A percentile compares a stretch with the other conserved stretches of the same genome.
Conservation (phyloP, 768 basidiomycete genomes). For the Trametes meyenii region DNA sequence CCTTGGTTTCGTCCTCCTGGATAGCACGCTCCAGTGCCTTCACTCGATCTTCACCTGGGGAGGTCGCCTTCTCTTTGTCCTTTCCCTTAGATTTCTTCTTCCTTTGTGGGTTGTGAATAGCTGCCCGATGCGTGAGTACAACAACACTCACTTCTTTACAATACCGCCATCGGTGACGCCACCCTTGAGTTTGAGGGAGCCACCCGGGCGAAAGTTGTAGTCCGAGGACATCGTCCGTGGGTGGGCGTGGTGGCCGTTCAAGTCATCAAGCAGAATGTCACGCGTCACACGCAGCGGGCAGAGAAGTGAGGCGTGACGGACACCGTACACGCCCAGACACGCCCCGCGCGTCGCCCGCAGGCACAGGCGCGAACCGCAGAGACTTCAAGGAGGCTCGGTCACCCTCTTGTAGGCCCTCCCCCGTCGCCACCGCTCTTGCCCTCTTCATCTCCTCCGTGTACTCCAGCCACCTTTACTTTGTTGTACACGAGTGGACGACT, state of each 20-base stretch:
- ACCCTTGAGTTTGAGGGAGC: conserved; percentile 90
- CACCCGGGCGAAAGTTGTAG: conserved; percentile 84
- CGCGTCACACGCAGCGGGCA: conserved; percentile 23
- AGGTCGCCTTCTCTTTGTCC: conserved; percentile 44
- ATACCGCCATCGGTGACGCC: conserved; percentile 76
- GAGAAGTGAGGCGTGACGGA: conserved; percentile 23
- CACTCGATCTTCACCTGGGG: conserved; percentile 50
- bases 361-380: not conserved
- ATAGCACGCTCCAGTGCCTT: conserved; percentile 50
- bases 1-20: conserved; percentile 40
- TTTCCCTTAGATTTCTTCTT: conserved; percentile 82
- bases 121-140: conserved; percentile 11
- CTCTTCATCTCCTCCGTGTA: not conserved
- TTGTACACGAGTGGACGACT: conserved; percentile 12
- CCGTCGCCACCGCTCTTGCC: not conserved
- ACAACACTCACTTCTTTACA: conserved; percentile 71
- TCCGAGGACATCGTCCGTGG: conserved; percentile 61
- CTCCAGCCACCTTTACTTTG: conserved; percentile 10
- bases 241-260: conserved; percentile 25
- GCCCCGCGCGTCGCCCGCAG: conserved; percentile 1
- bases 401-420: not conserved
- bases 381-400: not conserved
- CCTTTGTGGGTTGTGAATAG: conserved; percentile 43
- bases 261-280: conserved; percentile 29
- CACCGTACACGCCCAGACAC: too few species aligned